Conservation (phyloP, 371 early-diverging fungal genomes). For the Mortierella sp. region DNA sequence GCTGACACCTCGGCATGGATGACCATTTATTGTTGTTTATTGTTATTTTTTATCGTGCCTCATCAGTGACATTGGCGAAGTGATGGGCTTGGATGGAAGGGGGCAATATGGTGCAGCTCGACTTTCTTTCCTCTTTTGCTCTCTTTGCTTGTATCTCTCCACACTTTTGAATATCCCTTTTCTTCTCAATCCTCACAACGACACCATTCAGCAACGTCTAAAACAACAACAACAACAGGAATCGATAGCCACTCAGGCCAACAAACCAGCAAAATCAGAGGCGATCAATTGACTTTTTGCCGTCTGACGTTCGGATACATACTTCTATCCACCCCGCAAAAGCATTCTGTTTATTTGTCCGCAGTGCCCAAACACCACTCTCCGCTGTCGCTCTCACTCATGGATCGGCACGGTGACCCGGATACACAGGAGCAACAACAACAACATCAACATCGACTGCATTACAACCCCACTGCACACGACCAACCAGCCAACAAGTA, state of each 20-base stretch:
- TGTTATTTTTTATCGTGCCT: neutral
- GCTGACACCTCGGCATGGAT: neutral
- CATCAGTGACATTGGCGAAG: neutral
- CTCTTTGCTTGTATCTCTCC: neutral
- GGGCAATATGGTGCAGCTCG: neutral
- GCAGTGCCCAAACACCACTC: no score
- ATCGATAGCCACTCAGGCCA: neutral
- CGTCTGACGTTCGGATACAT: neutral
- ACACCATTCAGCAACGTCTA: neutral
- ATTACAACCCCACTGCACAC: neutral
- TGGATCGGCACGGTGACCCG: conserved; percentile 6
- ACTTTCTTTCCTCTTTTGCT: conserved; percentile 3
- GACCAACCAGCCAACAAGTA: neutral
- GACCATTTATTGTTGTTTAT: neutral
- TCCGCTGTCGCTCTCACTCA: no score
- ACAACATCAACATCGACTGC: neutral
- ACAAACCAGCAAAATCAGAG: neutral
- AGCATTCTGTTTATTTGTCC: neutral
- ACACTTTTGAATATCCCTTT: neutral
- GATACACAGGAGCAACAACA: neutral
- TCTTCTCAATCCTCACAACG: neutral
- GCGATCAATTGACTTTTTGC: neutral
- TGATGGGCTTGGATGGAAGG: neutral
- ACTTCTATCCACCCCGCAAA: neutral
- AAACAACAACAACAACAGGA: neutral